Percentiles rank a stretch among this genome's conserved stretches.
Evolutionary conservation across 106 monocot genomes (phyloP).

Genomic region (Iris macrosiphon): DNA sequence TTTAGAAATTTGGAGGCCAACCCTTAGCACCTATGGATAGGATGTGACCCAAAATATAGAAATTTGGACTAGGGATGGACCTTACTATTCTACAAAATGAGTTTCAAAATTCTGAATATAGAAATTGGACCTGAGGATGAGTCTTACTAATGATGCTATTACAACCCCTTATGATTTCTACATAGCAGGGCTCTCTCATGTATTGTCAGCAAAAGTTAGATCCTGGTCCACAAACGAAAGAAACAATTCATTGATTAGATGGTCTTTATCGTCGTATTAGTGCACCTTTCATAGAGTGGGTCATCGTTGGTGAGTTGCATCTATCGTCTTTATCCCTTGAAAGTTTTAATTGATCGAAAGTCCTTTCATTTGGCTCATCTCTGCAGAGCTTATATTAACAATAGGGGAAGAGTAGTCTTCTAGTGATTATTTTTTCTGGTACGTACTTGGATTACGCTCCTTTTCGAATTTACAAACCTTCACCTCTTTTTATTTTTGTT

Average conservation of each 20-base stretch:
- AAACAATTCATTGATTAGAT: conserved; percentile 27
- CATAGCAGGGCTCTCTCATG: not conserved
- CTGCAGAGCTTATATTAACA: not conserved
- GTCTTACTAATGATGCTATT: no score
- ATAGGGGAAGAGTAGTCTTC: not conserved
- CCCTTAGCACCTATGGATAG: conserved; percentile 12
- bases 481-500: no score
- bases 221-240: conserved; percentile 23
- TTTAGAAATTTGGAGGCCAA: not conserved
- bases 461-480: no score
- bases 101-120: no score
- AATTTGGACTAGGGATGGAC: no score
- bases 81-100: no score
- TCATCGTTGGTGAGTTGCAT: conserved; percentile 18
- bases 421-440: not conserved
- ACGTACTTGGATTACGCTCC: no score
- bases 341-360: conserved; percentile 1
- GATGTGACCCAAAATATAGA: no score
- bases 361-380: not conserved
- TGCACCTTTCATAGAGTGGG: conserved; percentile 7
- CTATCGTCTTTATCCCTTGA: conserved; percentile 10
- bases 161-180: no score
- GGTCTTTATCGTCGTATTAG: conserved; percentile 26
- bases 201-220: conserved; percentile 18
- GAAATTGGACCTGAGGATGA: no score